A percentile compares a stretch with the other conserved stretches of the same genome.
phyloP scores from a whole-genome alignment of 345 rosid genomes.

The Eutrema heterophyllum region DNA sequence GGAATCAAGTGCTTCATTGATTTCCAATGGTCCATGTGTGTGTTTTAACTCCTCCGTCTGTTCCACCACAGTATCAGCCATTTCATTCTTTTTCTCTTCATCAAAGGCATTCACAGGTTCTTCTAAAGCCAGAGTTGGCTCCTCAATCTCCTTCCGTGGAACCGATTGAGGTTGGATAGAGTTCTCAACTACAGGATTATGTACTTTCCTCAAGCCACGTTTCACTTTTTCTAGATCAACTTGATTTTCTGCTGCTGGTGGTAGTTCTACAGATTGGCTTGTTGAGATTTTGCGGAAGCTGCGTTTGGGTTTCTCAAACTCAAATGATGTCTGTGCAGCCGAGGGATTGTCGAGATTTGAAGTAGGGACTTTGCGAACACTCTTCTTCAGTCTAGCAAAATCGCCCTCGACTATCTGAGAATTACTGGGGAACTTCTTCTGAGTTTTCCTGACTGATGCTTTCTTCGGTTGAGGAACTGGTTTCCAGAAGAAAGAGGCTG shows the following conservation, averaged over 20 bases:
- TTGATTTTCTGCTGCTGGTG: conserved; percentile 49
- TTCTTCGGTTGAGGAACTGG: conserved; percentile 58
- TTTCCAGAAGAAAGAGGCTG: conserved; percentile 68
- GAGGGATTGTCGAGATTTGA: conserved; percentile 40
- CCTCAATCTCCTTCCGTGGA: conserved; percentile 51
- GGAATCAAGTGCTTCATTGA: conserved; percentile 33
- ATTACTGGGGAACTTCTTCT: conserved; percentile 46
- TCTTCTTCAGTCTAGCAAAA: conserved; percentile 53
- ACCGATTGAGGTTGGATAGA: conserved; percentile 46
- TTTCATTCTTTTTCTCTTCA: conserved; percentile 36
- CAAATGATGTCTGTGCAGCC: conserved; percentile 39
- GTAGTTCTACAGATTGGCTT: conserved; percentile 44
- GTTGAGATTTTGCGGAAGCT: conserved; percentile 53
- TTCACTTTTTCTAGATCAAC: conserved; percentile 86
- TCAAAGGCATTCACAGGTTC: conserved; percentile 30
- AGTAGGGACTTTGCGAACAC: conserved; percentile 55
- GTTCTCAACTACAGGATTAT: conserved; percentile 57
- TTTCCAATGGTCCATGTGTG: conserved; percentile 33
- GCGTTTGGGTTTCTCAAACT: conserved; percentile 67
- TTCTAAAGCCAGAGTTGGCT: conserved; percentile 43
- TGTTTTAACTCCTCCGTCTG: conserved; percentile 33
- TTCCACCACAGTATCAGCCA: conserved; percentile 11
- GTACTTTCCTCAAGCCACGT: conserved; percentile 78
- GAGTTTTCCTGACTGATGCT: conserved; percentile 38
- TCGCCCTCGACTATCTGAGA: conserved; percentile 50